These are phyloP conservation scores for Phellinidium pouzarii DNA, from an alignment of 1,284 basidiomycete genomes.

Conservation along the genomic window DNA sequence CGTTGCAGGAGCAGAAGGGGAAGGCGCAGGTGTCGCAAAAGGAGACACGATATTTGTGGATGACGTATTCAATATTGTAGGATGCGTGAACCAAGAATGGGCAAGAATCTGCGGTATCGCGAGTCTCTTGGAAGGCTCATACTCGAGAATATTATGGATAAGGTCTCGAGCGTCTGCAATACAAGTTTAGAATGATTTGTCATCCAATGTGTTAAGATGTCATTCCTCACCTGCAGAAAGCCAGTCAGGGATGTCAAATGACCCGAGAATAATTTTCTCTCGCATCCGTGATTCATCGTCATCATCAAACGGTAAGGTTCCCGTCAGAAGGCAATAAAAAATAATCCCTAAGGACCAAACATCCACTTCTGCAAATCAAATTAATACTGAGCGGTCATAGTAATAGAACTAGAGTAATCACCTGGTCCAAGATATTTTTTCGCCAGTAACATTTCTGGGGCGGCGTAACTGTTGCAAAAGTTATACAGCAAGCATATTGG, in stretches of 20 bases:
- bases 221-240: slow-evolving; percentile 63
- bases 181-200: slow-evolving; percentile 4
- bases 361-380: slow-evolving; percentile 70
- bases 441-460: slow-evolving; percentile 91
- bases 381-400: slow-evolving; percentile 22
- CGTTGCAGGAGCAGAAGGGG: slow-evolving; percentile 22
- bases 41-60: slow-evolving; percentile 25
- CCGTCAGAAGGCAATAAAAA: slow-evolving; percentile 88
- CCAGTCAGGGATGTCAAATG: slow-evolving; percentile 91
- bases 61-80: slow-evolving; percentile 24
- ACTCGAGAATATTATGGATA: slow-evolving; percentile 73
- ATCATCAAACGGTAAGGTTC: slow-evolving; percentile 94
- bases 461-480: slow-evolving; percentile 51
- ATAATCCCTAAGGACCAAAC: slow-evolving; percentile 97
- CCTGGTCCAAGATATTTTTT: slow-evolving; percentile 88
- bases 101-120: slow-evolving; percentile 82
- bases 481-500: slow-evolving; percentile 4
- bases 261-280: slow-evolving; percentile 78
- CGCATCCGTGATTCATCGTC: slow-evolving; percentile 92
- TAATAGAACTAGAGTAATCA: slow-evolving; percentile 26
- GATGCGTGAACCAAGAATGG: slow-evolving; percentile 77
- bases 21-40: slow-evolving; percentile 21
- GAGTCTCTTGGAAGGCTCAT: slow-evolving; percentile 70
- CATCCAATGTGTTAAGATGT: too few species aligned
- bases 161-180: slow-evolving; percentile 73